A percentile compares a stretch with the other conserved stretches of the same genome.
These are phyloP conservation scores for Rhizophlyctis rosea DNA, from an alignment of 192 early-diverging fungal species.

Conservation along the genomic window DNA sequence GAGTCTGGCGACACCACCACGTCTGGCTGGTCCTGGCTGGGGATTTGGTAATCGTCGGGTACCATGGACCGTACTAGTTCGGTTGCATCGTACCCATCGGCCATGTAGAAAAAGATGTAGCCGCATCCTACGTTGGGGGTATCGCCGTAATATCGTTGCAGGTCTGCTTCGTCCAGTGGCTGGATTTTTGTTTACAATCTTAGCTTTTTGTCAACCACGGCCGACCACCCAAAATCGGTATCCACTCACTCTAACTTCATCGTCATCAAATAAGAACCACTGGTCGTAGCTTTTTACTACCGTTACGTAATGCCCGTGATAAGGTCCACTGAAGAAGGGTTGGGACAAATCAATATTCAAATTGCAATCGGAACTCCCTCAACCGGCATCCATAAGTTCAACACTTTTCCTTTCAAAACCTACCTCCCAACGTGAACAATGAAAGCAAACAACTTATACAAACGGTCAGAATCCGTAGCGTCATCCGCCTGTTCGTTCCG, in stretches of 20 bases:
- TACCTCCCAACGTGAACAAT: slow-evolving; percentile 96
- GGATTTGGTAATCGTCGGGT: slow-evolving; percentile 5
- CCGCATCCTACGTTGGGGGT: slow-evolving; percentile 40
- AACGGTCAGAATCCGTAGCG: slow-evolving; percentile 75
- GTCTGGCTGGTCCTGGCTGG: slow-evolving; percentile 4
- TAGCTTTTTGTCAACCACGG: too few relatives aligned
- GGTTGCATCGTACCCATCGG: slow-evolving; percentile 25
- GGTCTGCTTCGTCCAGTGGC: slow-evolving; percentile 41
- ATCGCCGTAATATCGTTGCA: slow-evolving; percentile 52
- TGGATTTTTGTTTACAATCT: slow-evolving; percentile 1
- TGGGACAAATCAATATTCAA: neutral
- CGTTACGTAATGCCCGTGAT: slow-evolving; percentile 96
- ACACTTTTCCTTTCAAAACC: slow-evolving; percentile 41
- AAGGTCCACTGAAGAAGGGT: slow-evolving; percentile 77
- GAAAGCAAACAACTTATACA: slow-evolving; percentile 86
- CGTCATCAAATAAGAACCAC: slow-evolving; percentile 97
- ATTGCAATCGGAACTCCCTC: slow-evolving; percentile 8
- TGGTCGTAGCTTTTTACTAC: slow-evolving; percentile 82
- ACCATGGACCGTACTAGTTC: slow-evolving; percentile 20
- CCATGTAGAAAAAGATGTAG: slow-evolving; percentile 52
- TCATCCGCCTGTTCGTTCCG: slow-evolving; percentile 61
- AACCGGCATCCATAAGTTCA: slow-evolving; percentile 6
- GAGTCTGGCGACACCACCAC: neutral
- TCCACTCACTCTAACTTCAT: slow-evolving; percentile 74
- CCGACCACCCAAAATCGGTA: neutral